Conservation (phyloP, 2,329 filamentous ascomycete genomes). For the Ophiostoma quercus region DNA sequence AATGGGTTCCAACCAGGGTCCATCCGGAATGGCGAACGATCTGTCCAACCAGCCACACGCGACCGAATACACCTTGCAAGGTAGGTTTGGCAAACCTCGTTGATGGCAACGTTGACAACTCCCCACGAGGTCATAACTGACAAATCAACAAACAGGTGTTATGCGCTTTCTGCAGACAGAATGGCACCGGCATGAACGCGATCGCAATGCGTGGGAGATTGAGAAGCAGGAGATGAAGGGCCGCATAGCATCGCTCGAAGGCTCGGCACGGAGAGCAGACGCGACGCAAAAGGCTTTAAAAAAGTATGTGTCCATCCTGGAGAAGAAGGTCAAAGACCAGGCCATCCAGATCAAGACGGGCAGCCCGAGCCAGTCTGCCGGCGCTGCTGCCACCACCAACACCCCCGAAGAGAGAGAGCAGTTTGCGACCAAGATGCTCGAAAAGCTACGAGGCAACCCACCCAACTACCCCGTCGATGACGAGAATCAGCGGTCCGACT, state of each 20-base stretch:
- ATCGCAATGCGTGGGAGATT: slow-evolving; percentile 98
- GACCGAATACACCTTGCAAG: slow-evolving; percentile 59
- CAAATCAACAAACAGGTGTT: slow-evolving; percentile 57
- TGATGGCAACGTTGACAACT: background rate
- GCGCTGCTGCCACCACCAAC: slow-evolving; percentile 39
- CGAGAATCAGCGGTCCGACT: slow-evolving; percentile 47
- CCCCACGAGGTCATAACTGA: background rate
- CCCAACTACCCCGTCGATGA: slow-evolving; percentile 44
- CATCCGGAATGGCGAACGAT: slow-evolving; percentile 39
- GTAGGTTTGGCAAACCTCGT: slow-evolving; percentile 29
- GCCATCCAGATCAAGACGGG: slow-evolving; percentile 60
- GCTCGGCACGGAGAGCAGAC: slow-evolving; percentile 79
- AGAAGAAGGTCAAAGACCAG: slow-evolving; percentile 81
- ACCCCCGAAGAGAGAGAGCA: slow-evolving; percentile 43
- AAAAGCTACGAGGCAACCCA: slow-evolving; percentile 40
- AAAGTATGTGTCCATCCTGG: slow-evolving; percentile 84
- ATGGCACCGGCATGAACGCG: slow-evolving; percentile 97
- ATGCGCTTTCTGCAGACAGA: slow-evolving; percentile 99
- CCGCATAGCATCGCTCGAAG: slow-evolving; percentile 89
- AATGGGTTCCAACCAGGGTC: slow-evolving; percentile 41
- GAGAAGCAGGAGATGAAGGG: slow-evolving; percentile 99
- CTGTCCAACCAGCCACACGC: slow-evolving; percentile 51
- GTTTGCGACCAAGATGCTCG: slow-evolving; percentile 42
- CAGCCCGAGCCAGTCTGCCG: background rate
- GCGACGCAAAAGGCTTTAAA: slow-evolving; percentile 82